Conservation (phyloP, 768 basidiomycete genomes). For the Calocybe gangraenosa region DNA sequence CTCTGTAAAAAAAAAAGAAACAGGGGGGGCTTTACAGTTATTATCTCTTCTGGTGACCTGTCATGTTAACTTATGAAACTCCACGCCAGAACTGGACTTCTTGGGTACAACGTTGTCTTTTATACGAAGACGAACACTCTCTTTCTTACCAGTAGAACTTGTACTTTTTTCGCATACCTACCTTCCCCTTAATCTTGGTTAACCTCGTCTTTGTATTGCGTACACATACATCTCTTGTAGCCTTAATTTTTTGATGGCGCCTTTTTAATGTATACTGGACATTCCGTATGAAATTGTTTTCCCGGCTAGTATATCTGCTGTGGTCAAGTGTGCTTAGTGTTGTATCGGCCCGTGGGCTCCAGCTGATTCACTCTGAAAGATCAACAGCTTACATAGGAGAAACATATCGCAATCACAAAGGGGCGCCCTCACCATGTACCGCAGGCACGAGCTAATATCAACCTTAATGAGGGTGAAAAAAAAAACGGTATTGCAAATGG, state of each 20-base stretch:
- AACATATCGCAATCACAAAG: no score
- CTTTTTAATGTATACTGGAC: no score
- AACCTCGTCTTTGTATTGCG: neutral
- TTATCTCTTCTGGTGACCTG: neutral
- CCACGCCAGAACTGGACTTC: slow-evolving; percentile 11
- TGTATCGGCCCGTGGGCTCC: no score
- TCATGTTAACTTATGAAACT: neutral
- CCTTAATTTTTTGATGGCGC: neutral
- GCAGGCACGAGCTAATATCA: no score
- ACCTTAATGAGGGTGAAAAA: no score
- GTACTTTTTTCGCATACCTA: slow-evolving; percentile 4
- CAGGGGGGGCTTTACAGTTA: neutral
- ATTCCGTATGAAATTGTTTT: no score
- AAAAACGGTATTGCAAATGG: no score
- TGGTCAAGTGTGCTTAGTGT: no score
- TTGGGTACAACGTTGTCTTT: neutral
- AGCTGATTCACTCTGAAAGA: no score
- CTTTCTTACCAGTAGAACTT: neutral
- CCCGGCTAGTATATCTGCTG: no score
- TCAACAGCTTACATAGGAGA: no score
- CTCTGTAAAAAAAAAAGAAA: slow-evolving; percentile 14
- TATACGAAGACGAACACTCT: slow-evolving; percentile 6
- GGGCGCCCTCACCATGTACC: no score
- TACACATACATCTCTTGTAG: slow-evolving; percentile 3
- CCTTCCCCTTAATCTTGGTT: slow-evolving; percentile 1